These are phyloP conservation scores for Fusarium sp. DNA, from an alignment of 2,329 filamentous ascomycete species.

Conservation along the genomic window DNA sequence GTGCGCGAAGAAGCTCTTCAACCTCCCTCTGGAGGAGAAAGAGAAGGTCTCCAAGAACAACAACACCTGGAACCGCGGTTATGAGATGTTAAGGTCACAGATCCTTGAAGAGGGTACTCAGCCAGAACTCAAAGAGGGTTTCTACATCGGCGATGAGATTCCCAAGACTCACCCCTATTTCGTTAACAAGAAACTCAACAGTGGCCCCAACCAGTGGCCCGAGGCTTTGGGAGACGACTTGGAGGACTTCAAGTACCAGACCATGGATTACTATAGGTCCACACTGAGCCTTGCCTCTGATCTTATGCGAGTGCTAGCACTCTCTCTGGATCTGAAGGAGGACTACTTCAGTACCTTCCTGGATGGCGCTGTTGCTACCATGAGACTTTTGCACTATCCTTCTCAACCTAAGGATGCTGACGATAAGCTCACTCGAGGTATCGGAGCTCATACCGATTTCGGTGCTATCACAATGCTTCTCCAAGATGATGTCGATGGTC, in stretches of 20 bases:
- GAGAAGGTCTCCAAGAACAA: conserved; percentile 50
- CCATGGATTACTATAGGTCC: conserved; percentile 52
- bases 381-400: conserved; percentile 58
- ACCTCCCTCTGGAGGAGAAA: conserved; percentile 57
- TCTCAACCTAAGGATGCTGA: conserved; percentile 49
- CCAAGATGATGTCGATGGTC: conserved; percentile 59
- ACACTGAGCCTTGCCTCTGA: conserved; percentile 52
- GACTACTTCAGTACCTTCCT: background rate
- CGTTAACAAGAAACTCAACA: conserved; percentile 52
- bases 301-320: conserved; percentile 54
- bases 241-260: conserved; percentile 49
- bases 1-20: conserved; percentile 41
- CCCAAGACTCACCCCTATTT: conserved; percentile 53
- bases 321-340: conserved; percentile 11
- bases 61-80: conserved; percentile 57
- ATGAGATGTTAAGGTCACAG: conserved; percentile 58
- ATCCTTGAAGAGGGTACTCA: conserved; percentile 54
- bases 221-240: conserved; percentile 49
- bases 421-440: conserved; percentile 48
- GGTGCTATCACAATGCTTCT: conserved; percentile 65
- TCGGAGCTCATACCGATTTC: conserved; percentile 65
- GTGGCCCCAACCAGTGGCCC: conserved; percentile 57
- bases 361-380: background rate
- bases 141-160: conserved; percentile 51
- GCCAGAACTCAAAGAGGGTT: conserved; percentile 58